These are phyloP conservation scores for Fusarium sp. DNA, from an alignment of 2,329 filamentous ascomycete genomes.

Conservation along the genomic window DNA sequence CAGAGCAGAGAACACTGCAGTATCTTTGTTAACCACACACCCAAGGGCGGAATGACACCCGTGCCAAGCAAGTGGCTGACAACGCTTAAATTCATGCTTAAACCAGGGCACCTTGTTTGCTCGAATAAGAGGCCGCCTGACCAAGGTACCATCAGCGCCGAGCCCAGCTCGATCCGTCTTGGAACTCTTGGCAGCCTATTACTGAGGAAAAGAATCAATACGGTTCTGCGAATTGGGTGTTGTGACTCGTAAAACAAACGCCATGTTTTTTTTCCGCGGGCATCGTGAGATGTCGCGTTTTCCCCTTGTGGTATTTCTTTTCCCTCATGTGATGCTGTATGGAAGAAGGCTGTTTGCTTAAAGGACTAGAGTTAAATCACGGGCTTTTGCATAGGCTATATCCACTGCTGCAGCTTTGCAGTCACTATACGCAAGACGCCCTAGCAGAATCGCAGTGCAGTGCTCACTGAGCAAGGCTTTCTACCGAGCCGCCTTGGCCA, in stretches of 20 bases:
- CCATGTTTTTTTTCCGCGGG: constrained; percentile 24
- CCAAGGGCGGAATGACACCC: constrained; percentile 41
- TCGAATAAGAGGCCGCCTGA: constrained; percentile 42
- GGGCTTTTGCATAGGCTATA: not conserved
- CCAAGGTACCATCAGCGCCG: constrained; percentile 33
- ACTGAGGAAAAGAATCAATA: constrained; percentile 10
- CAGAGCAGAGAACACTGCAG: not conserved
- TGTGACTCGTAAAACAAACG: too few relatives aligned
- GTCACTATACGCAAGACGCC: constrained; percentile 4
- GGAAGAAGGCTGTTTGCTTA: not conserved
- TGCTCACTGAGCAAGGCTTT: constrained; percentile 8
- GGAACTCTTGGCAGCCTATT: constrained; percentile 36
- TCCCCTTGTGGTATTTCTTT: not conserved
- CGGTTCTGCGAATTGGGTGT: not conserved
- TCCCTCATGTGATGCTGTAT: not conserved
- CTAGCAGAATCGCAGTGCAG: not conserved
- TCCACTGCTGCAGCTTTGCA: not conserved
- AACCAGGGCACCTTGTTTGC: constrained; percentile 50
- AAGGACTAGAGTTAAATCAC: not conserved
- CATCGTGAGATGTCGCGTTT: constrained; percentile 1
- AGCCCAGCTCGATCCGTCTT: constrained; percentile 36
- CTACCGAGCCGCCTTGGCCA: constrained; percentile 3
- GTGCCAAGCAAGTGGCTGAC: constrained; percentile 60
- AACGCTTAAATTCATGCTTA: constrained; percentile 66
- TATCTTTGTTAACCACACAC: constrained; percentile 30